Evolutionary conservation across 2,329 filamentous ascomycete genomes (phyloP).

Genomic region (Aspergillus vadensis): DNA sequence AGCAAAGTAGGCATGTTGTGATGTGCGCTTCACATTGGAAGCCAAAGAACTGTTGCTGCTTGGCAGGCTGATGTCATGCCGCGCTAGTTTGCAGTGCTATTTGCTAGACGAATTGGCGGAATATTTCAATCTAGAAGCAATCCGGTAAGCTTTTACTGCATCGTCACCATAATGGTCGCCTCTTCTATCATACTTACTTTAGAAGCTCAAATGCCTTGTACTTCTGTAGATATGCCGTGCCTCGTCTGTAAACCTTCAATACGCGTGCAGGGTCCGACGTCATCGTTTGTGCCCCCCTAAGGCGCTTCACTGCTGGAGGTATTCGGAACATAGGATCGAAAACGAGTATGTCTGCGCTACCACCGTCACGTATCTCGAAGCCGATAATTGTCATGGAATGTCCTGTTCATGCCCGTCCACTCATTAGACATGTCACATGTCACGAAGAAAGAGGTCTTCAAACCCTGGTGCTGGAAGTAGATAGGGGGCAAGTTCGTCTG

Average conservation of each 20-base stretch:
- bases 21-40: too few relatives aligned
- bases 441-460: slow-evolving; percentile 12
- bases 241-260: slow-evolving; percentile 74
- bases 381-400: slow-evolving; percentile 92
- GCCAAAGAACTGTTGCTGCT: too few relatives aligned
- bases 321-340: slow-evolving; percentile 86
- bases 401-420: slow-evolving; percentile 49
- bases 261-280: slow-evolving; percentile 54
- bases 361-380: slow-evolving; percentile 68
- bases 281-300: slow-evolving; percentile 52
- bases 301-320: slow-evolving; percentile 61
- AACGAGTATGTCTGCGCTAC: slow-evolving; percentile 71
- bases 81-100: neutral
- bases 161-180: neutral
- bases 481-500: slow-evolving; percentile 76
- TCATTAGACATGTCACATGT: neutral
- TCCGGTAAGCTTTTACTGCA: slow-evolving; percentile 8
- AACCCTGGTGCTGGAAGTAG: slow-evolving; percentile 83
- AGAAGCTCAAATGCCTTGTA: slow-evolving; percentile 80
- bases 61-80: too few relatives aligned
- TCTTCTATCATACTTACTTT: slow-evolving; percentile 51
- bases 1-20: too few relatives aligned
- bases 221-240: slow-evolving; percentile 65
- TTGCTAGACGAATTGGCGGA: neutral
- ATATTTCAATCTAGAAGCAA: slow-evolving; percentile 10